Evolutionary conservation across 1,284 basidiomycete genomes (phyloP), one percentile per base, ranked within the genome.

Genomic region (Mixia osmundae): DNA sequence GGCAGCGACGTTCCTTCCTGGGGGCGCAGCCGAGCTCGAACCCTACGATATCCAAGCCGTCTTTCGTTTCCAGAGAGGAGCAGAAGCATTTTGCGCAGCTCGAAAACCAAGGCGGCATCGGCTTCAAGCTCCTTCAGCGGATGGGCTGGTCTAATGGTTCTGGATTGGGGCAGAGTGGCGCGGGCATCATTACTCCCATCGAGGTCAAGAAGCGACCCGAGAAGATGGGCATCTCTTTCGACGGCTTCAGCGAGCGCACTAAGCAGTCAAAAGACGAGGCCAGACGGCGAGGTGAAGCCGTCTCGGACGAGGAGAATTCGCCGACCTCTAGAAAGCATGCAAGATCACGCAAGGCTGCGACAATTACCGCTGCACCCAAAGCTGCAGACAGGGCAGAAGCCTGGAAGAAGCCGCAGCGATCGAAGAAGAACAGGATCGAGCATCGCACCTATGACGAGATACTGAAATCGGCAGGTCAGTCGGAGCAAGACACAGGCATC

Each of bases 371-470:
- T 4, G 20, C 22, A 10, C 24, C 25, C 22, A 28, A 33, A 16
- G 23, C 21, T 16, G 21, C 69, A 47, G 69, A 69, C 43, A 61
- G 64, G 43, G 67, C 69, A 1, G 73, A 76, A 31, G 68, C 65
- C 1, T 44, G 45, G 38, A 43, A 44, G 20, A 78, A 39, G 24
- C 38, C 76, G 72, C 80, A 75, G 43, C 40, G 30, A 45, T 42
- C 44, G 39, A 45, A 41, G 40, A 91, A 83, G 58, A 69, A 67
- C 20, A 78, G 71, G 56, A 62, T 85, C 19, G 72, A 83, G 51
- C 80, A 89, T 60, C 87, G 85, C 63, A 83, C 82, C 0, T 94
- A 91, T 51, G 87, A 95, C 55, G 70, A 95, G 55, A 78, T 94
- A 38, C 54, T 53, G 71, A 75, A 15, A 76, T 74, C 0, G 36